phyloP scores from a whole-genome alignment of 2,329 filamentous ascomycete genomes.

The Colletotrichum higginsianum region DNA sequence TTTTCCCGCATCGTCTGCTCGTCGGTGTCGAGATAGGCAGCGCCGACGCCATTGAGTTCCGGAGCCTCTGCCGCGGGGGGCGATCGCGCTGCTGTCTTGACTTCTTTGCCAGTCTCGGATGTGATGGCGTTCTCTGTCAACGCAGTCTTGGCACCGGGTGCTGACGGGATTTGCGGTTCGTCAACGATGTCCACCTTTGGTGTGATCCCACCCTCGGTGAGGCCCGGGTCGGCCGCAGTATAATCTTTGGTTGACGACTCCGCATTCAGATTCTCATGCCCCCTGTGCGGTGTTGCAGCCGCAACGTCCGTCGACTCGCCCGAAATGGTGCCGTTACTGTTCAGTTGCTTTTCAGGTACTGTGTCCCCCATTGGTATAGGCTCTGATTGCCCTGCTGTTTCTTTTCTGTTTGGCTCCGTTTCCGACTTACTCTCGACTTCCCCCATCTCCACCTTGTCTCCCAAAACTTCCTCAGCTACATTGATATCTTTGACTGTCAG shows the following conservation, averaged over 20 bases:
- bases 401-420: neutral
- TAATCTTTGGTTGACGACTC: neutral
- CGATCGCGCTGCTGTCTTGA: neutral
- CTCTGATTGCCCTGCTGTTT: conserved; percentile 33
- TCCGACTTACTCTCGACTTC: neutral
- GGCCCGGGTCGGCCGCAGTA: conserved; percentile 3
- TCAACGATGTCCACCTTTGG: neutral
- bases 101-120: neutral
- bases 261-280: conserved; percentile 1
- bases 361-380: conserved; percentile 41
- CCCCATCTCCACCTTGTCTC: neutral
- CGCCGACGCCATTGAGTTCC: conserved; percentile 47
- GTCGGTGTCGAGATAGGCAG: conserved; percentile 44
- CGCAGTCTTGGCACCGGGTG: neutral
- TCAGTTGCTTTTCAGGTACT: conserved; percentile 40
- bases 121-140: neutral
- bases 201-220: neutral
- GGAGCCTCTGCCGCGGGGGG: conserved; percentile 23
- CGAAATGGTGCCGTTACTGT: conserved; percentile 24
- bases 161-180: neutral
- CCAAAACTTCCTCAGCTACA: neutral
- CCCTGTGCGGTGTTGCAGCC: conserved; percentile 5
- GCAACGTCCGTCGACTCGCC: conserved; percentile 20
- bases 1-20: conserved; percentile 42
- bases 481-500: conserved; percentile 24